Base-by-base conservation (phyloP, 768 basidiomycete species). In the Punctularia strigosozonata region DNA sequence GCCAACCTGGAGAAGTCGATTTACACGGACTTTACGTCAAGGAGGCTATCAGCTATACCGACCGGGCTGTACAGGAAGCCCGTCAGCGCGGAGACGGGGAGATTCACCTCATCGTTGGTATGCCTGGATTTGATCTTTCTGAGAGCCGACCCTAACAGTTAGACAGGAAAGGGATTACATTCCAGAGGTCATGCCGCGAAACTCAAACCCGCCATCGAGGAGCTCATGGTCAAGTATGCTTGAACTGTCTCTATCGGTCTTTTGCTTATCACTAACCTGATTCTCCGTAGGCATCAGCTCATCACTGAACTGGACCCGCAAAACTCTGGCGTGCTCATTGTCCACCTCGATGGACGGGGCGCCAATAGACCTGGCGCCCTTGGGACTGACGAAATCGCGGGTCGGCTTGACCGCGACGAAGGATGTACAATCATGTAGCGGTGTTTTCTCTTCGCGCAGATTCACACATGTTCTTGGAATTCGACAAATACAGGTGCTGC, bases 21-120 rank as follows among this genome's bases (percentile, higher is more conserved):
- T 61, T 97, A 18, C 92, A 97, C 52, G 92, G 89, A 2, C 62
- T 98, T 3, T 94, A 87, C 56, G 91, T 94, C 44, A 89, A 88
- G 52, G 94, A 98, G 60, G 88, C 91, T 17, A 75, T 94, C 35
- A 63, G 70, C 31, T 70, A 69, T 38, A 78, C 75, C 2, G 92
- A 97, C 46, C 49, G 56, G 18, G 79, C 82, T 10, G 71, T 95
- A 20, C 61, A 74, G 50, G 61, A 71, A 24, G 88, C 85, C 12
- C 79, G 77, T 40, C 58, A 54, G 22, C 59, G 68, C 23, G 84
- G 83, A 3, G 70, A 80, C 41, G 46, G 62, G 4, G 71, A 86
- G 50, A 53, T 97, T 5, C 69, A 73, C 41, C 59, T 97, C 42
- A 94, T 98, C 46, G 90, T 94, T 40, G 90, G 91, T 75, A 39